Base-by-base conservation (phyloP, 352 stramenopile species). In the Phytophthora quininea region DNA sequence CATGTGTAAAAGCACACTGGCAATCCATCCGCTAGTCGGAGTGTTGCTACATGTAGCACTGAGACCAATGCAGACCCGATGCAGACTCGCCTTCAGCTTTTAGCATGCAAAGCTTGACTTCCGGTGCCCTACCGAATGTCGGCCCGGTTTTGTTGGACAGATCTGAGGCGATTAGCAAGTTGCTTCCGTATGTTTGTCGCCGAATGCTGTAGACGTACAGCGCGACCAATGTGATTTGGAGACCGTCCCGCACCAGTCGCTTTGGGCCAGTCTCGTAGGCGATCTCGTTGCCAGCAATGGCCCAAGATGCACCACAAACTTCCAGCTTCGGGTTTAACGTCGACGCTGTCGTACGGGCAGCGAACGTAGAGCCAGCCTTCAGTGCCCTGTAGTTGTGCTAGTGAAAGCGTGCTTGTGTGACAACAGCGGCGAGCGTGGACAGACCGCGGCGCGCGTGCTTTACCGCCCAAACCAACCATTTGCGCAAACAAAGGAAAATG, bases 401-500 rank as follows among this genome's bases (percentile, higher is more conserved):
- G 9, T 37, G 14, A 19, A 53, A 19, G 15, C 29, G 19, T 53
- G 47, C 43, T 33, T 38, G 47, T 53, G 47, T 33, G 47, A 53
- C 47, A 53, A 37, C 2, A 53, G n/a, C 47, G 47, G n/a, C 46
- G 46, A 53, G 30, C 47, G 47, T 53, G 37, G 47, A 53, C 47
- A 37, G 47, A 53, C 8, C 47, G 9, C 2, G 47, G 4, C 47
- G 47, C 27, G 46, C 47, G 30, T 53, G 47, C 47, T 53, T 53
- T 53, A 53, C 24, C 47, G 24, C 47, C 37, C 27, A 33, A 38
- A 15, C 15, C 47, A 53, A 53, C 47, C 27, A 53, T 24, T 53
- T 53, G 47, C 47, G 47, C 47, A 53, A 53, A 53, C 47, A 3
- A 24, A 38, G 11, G 47, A 53, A 53, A 53, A 53, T 38, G 47